Evolutionary conservation across 805 yeast genomes (phyloP), one percentile per base, ranked within the genome.

Genomic region (Yamadazyma tumulicola): DNA sequence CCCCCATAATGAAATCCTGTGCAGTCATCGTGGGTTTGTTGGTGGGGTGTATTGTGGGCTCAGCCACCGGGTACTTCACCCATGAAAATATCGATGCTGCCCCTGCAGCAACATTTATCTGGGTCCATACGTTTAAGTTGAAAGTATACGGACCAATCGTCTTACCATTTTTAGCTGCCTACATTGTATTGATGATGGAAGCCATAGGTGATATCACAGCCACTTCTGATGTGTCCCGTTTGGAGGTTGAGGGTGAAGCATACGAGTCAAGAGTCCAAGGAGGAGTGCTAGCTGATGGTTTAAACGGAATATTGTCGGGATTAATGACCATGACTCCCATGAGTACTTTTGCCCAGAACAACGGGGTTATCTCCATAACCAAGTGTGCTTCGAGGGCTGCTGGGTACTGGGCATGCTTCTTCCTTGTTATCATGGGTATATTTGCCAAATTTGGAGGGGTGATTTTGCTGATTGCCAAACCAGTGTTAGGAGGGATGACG

Each of bases 161-260:
- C 5, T 63, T 88, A 34, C 96, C 96, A 4, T 74, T 85, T 65
- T 61, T 88, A 38, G 94, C 96, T 1, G 82, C 87, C 30, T 88
- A 79, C 55, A 69, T 88, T 20, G 86, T 81, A 18, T 62, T 85
- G 48, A 82, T 85, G 77, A 86, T 87, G 87, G 96, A 89, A 66
- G 84, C 95, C 35, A 86, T 88, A 53, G 96, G 96, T 58, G 96
- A 88, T 59, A 82, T 88, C 54, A 86, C 96, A 20, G 96, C 96
- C 22, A 85, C 96, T 27, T 82, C 86, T 38, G 97, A 88, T 59
- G 96, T 89, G 14, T 85, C 95, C 6, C 70, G 95, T 48, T 65
- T 82, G 42, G 87, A 82, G 42, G 88, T 86, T 38, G 89, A 83
- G 53, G 96, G 96, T 44, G 79, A 75, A 29, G 49, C 72, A 13